Evolutionary conservation across 306 rosid genomes (phyloP), one percentile per base, ranked within the genome.

Genomic region (Purshia tridentata): DNA sequence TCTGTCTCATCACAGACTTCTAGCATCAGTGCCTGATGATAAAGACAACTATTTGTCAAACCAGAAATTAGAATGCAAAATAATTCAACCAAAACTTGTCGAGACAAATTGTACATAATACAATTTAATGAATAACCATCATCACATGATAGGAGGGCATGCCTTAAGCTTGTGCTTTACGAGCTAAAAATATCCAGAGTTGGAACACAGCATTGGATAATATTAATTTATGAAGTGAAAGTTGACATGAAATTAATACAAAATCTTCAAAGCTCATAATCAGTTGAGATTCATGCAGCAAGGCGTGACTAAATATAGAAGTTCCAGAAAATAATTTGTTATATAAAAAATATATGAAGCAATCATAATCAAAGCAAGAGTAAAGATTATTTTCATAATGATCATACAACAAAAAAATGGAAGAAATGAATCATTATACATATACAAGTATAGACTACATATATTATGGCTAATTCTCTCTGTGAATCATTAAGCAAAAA

Each of bases 1-100:
- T 95, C 88, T 75, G 98, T 91, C 84, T 95, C 99, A n/a, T 91
- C 99, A 79, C 99, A 95, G 65, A 95, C 98, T 83, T 95, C 97
- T 79, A 89, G 89, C 78, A 95, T 72, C 84, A 95, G 83, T 51
- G 90, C 99, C 99, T 95, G 86, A 77, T 66, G 75, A 83, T 53
- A 65, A 73, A 73, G 55, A 18, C 73, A 78, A 76, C 46, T 67
- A 37, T 0, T 16, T 9, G 67, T 72, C 79, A 82, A 75, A 70
- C 80, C 62, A 80, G 76, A 77, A 40, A 57, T 49, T 46, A 37
- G 23, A 63, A 65, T 63, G 66, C 65, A 72, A 73, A 81, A 69
- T 8, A 23, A 68, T 51, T 60, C 44, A 65, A 72, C 65, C 37
- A 69, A 69, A 69, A 67, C 9, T 61, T 54, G 57, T 61, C 45